phyloP scores from a whole-genome alignment of 495 filamentous ascomycete genomes.

The Schizothecium vesticola region DNA sequence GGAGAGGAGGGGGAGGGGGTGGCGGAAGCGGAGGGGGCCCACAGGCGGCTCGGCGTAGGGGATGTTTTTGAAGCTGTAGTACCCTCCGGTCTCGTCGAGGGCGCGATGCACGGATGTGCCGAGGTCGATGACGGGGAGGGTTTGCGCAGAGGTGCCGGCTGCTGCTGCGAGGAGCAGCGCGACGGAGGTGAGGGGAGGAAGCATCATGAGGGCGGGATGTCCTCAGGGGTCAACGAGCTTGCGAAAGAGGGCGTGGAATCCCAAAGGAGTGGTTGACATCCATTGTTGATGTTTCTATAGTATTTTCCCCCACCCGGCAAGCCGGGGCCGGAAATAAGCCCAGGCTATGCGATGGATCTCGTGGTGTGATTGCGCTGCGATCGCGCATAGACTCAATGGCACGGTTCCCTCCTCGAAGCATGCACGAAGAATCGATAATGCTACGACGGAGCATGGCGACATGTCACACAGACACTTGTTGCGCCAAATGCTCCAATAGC shows the following conservation, averaged over 20 bases:
- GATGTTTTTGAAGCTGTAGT: slow-evolving; percentile 17
- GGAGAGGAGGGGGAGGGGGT: slow-evolving; percentile 4
- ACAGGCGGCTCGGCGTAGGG: slow-evolving; percentile 13
- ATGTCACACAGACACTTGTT: not conserved
- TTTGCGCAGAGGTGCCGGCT: not conserved
- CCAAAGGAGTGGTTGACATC: not conserved
- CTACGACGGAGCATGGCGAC: not conserved
- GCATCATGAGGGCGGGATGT: not conserved
- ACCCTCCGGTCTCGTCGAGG: not conserved
- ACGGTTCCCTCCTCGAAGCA: not conserved
- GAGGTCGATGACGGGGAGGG: slow-evolving; percentile 8
- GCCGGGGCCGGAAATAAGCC: not conserved
- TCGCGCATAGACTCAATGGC: not conserved
- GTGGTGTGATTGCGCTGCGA: not conserved
- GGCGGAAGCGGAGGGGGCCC: slow-evolving; percentile 5
- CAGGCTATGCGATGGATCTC: not conserved
- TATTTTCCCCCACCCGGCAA: not conserved
- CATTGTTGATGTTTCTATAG: not conserved
- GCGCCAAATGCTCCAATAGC: not conserved
- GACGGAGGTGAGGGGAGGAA: not conserved
- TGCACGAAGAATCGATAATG: not conserved
- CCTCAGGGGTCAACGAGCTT: not conserved
- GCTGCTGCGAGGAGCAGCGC: not conserved
- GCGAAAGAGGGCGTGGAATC: not conserved
- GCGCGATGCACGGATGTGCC: slow-evolving; percentile 7